Evolutionary conservation across 768 basidiomycete species (phyloP).

Genomic region (Lactarius akahatsu): DNA sequence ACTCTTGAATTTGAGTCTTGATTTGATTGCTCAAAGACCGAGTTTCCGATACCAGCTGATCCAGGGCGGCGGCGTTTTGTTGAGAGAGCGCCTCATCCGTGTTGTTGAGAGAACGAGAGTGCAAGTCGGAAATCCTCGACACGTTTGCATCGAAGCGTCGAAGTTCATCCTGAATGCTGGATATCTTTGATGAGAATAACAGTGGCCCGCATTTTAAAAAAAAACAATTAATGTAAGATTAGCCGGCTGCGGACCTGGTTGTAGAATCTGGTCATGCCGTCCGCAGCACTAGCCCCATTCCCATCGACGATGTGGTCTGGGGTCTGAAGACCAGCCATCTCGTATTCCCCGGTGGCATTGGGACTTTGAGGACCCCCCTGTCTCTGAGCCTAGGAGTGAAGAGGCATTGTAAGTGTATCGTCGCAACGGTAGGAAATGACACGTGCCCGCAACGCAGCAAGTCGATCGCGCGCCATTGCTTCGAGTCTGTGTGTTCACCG

Average conservation of each 20-base stretch:
- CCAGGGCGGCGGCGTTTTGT: slow-evolving; percentile 60
- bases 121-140: slow-evolving; percentile 63
- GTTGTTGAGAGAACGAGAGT: slow-evolving; percentile 72
- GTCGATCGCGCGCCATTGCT: slow-evolving; percentile 30
- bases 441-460: slow-evolving; percentile 30
- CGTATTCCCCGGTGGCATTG: slow-evolving; percentile 31
- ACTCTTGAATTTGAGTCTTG: slow-evolving; percentile 68
- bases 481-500: not conserved
- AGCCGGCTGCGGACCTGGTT: slow-evolving; percentile 33
- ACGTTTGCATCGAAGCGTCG: slow-evolving; percentile 70
- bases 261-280: slow-evolving; percentile 37
- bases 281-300: slow-evolving; percentile 29
- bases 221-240: not conserved
- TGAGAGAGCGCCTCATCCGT: slow-evolving; percentile 68
- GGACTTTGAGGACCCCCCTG: slow-evolving; percentile 32
- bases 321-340: slow-evolving; percentile 35
- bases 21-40: slow-evolving; percentile 65
- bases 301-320: slow-evolving; percentile 29
- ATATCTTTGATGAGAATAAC: slow-evolving; percentile 50
- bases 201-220: not conserved
- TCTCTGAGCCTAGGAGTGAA: slow-evolving; percentile 34
- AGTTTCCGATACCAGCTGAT: slow-evolving; percentile 69
- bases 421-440: not conserved
- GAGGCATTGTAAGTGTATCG: slow-evolving; percentile 9
- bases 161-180: slow-evolving; percentile 70